Conservation (phyloP, 2,329 filamentous ascomycete genomes). For the Graphilbum fragrans region DNA sequence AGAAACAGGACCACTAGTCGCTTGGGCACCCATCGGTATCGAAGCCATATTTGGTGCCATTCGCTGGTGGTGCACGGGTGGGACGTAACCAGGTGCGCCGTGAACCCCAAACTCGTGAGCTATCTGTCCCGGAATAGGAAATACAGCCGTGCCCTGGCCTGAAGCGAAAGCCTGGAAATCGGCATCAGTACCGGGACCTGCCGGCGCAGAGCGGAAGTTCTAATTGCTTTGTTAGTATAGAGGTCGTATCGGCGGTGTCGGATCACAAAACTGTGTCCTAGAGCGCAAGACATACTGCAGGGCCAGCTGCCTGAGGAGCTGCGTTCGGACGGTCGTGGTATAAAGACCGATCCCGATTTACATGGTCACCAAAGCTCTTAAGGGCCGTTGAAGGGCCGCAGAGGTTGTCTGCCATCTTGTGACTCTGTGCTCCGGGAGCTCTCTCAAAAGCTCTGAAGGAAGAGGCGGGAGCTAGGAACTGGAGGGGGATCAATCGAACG, state of each 20-base stretch:
- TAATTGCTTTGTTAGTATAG: no score
- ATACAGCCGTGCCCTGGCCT: not conserved
- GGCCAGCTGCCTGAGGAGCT: not conserved
- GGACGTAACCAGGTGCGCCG: no score
- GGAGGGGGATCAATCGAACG: not conserved
- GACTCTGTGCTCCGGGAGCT: not conserved
- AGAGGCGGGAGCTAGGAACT: not conserved
- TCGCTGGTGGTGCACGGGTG: no score
- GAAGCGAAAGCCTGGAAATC: conserved; percentile 9
- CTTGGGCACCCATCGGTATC: no score
- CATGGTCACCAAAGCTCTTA: conserved; percentile 61
- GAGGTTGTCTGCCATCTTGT: conserved; percentile 28
- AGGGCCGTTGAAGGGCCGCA: conserved; percentile 62
- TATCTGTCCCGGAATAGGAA: no score
- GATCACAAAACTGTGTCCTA: no score
- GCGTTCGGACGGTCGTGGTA: conserved; percentile 55
- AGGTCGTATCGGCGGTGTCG: no score
- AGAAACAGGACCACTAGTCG: no score
- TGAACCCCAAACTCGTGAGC: not conserved
- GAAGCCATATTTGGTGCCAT: no score
- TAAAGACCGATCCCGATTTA: conserved; percentile 53
- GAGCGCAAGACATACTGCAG: not conserved
- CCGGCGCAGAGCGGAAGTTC: conserved; percentile 9
- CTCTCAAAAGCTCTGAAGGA: not conserved
- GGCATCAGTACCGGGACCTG: conserved; percentile 4